Evolutionary conservation across 2,329 filamentous ascomycete genomes (phyloP), one percentile per base, ranked within the genome.

Genomic region (Trichoderma breve): DNA sequence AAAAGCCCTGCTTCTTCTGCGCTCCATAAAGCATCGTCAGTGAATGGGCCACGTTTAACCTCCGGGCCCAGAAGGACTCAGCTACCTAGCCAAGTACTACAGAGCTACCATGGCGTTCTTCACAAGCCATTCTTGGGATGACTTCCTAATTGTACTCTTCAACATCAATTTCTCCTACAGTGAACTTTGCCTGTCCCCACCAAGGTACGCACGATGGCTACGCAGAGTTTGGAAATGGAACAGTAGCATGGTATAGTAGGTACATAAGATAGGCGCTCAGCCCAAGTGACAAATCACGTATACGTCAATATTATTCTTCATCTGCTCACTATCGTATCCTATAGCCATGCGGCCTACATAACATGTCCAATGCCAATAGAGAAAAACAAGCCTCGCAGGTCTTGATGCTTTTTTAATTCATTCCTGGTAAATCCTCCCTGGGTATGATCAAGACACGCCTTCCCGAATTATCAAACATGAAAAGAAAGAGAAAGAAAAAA

Each of bases 401-500:
- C 69, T 57, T 58, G 51, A 47, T 60, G 21, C 43, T 51, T 62
- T 61, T 70, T 62, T 30, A 47, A 36, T 34, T 53, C 66, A 21
- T 62, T 70, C 66, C 55, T 61, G 32, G 11, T 61, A 30, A 60
- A 70, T 58, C 57, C 57, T 62, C 66, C 66, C 57, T 62, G 66
- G 55, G 66, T 70, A 70, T 70, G 66, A 36, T 62, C 64, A 58
- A 67, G 51, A 26, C 53, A 57, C 64, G 32, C 47, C 24, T 36
- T 70, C 32, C 57, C 57, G 39, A 47, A 53, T 36, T 53, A 26
- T 47, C 57, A 62, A n/a, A 28, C 62, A 51, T 60, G 18, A 43
- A 63, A 32, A 65, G 21, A n/a, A 36, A 43, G 21, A 43, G n/a
- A 30, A 12, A 30, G 15, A 58, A 21, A 28, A 24, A 24, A 24